phyloP scores from a whole-genome alignment of 140 eudicot species.

The Bidens hawaiensis region DNA sequence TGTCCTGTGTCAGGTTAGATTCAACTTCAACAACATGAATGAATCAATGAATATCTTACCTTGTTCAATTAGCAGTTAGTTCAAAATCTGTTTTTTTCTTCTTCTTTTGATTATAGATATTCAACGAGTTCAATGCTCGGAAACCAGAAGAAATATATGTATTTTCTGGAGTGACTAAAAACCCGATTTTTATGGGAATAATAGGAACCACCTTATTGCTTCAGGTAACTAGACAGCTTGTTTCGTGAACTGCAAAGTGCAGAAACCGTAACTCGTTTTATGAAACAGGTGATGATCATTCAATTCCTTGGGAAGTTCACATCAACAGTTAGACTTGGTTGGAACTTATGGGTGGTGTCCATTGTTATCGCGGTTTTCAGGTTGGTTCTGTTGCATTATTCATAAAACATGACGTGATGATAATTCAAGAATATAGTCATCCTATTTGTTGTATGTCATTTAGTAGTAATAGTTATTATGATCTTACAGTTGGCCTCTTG shows the following conservation, averaged over 20 bases:
- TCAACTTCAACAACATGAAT: background rate
- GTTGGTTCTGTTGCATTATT: constrained; percentile 27
- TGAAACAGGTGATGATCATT: constrained; percentile 53
- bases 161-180: constrained; percentile 68
- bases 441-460: too few species aligned
- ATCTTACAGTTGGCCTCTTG: constrained; percentile 84
- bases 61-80: too few species aligned
- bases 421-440: background rate
- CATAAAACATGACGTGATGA: background rate
- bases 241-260: background rate
- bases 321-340: constrained; percentile 54
- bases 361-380: constrained; percentile 69
- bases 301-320: constrained; percentile 82
- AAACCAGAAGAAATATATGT: constrained; percentile 78
- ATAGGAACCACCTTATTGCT: constrained; percentile 67
- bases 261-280: background rate
- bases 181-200: constrained; percentile 70
- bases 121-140: constrained; percentile 90
- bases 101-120: constrained; percentile 43
- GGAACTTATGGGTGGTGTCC: constrained; percentile 59
- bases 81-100: background rate
- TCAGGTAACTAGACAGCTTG: constrained; percentile 40
- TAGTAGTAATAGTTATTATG: background rate
- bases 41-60: background rate
- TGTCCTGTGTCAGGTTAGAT: constrained; percentile 84